These are phyloP conservation scores for Mucor plumbeus DNA, from an alignment of 371 early-diverging fungal genomes.

Conservation along the genomic window DNA sequence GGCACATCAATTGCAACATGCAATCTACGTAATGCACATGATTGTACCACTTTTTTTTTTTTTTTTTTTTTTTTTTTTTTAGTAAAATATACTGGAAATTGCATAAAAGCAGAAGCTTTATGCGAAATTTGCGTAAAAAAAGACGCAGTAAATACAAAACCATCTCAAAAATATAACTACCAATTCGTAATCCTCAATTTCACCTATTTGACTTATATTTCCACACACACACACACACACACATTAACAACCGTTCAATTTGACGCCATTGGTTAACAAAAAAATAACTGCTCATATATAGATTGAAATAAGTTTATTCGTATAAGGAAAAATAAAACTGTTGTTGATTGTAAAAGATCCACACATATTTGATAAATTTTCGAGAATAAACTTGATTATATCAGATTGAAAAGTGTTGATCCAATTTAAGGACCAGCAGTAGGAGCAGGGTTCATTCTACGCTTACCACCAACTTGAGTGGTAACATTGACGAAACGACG, in stretches of 20 bases:
- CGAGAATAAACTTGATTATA: constrained; percentile 9
- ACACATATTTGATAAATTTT: not conserved
- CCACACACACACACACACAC: not conserved
- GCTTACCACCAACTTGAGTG: constrained; percentile 86
- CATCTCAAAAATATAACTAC: too few species aligned
- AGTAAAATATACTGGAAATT: too few species aligned
- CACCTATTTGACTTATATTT: too few species aligned
- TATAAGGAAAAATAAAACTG: not conserved
- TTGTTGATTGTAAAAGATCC: not conserved
- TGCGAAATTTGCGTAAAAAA: too few species aligned
- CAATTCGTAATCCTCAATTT: too few species aligned
- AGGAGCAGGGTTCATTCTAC: constrained; percentile 82
- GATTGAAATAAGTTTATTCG: not conserved
- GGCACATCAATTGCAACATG: too few species aligned
- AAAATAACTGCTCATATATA: not conserved
- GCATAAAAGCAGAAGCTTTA: too few species aligned
- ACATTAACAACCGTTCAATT: too few species aligned
- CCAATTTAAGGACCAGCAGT: constrained; percentile 56
- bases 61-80: too few species aligned
- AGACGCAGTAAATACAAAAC: too few species aligned
- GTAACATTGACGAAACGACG: constrained; percentile 97
- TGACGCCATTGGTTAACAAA: not conserved
- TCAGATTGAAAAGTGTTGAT: constrained; percentile 12
- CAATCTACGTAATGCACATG: too few species aligned
- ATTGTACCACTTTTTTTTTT: too few species aligned